Conservation (phyloP, 179 eudicot species). For the Gypsophila paniculata region DNA sequence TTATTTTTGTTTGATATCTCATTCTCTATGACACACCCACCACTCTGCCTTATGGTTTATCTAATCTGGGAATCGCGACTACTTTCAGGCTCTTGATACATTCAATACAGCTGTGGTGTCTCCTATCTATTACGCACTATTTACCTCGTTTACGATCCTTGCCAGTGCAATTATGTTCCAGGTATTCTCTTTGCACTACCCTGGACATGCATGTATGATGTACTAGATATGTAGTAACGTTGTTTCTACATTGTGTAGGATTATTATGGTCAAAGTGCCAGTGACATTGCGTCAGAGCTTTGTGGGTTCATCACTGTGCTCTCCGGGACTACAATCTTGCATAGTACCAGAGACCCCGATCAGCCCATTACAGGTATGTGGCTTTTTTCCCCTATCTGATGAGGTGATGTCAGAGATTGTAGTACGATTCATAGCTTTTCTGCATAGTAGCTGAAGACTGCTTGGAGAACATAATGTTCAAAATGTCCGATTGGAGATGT, state of each 20-base stretch:
- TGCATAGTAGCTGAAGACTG: constrained; percentile 4
- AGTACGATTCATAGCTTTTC: neutral
- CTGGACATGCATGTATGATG: neutral
- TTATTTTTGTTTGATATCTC: neutral
- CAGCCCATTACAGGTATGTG: constrained; percentile 51
- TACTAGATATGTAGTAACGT: neutral
- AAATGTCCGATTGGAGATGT: neutral
- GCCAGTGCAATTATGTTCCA: constrained; percentile 93
- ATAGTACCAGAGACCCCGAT: constrained; percentile 76
- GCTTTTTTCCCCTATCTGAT: constrained; percentile 5
- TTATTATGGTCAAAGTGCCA: constrained; percentile 82
- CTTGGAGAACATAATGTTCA: neutral
- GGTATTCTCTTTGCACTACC: constrained; percentile 34
- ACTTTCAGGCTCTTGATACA: constrained; percentile 68
- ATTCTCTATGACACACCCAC: neutral
- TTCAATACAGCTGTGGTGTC: constrained; percentile 74
- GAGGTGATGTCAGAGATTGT: neutral
- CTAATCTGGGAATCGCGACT: constrained; percentile 8
- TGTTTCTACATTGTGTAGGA: constrained; percentile 39
- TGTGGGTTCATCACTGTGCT: constrained; percentile 88
- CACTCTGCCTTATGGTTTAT: constrained; percentile 10
- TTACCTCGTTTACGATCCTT: constrained; percentile 80
- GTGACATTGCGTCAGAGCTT: constrained; percentile 68
- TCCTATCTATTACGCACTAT: constrained; percentile 84
- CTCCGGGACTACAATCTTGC: constrained; percentile 75